Base-by-base conservation (phyloP, 2,329 filamentous ascomycete genomes). In the Leptographium radiaticola region DNA sequence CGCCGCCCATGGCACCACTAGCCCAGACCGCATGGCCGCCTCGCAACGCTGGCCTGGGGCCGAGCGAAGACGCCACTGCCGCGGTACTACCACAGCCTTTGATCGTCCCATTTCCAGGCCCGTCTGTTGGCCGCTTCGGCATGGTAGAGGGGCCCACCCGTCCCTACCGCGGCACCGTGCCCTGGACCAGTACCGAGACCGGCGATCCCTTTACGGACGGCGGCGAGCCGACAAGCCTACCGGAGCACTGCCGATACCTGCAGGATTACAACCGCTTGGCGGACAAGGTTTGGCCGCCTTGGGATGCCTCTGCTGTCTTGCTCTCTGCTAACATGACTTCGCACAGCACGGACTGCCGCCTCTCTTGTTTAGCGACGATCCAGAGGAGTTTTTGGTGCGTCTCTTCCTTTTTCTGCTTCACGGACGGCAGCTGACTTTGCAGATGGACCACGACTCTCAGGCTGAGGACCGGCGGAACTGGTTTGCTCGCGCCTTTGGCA, bases 231-330 rank as follows among this genome's bases (percentile, higher is more conserved):
- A 71, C 75, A 39, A 71, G 13, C 8, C 33, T 52, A 34, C 39
- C 55, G 1, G 52, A 76, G 52, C 70, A 77, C 34, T 63, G 66
- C 1, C 61, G 66, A 3, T 79, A 78, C 62, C 63, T 83, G 7
- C 61, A 73, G 9, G 76, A 82, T 59, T 85, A 83, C 64, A 84
- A 84, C 62, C 68, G 71, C 6, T 63, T 84, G 6, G 81, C 81
- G 3, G 73, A 70, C 54, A 78, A 78, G 72, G 80, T 81, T 11
- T 15, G 48, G 13, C 6, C 16, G 36, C 12, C 11, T 2, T 34
- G 31, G 30, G 9, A 47, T 34, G 15, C 16, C n/a, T 20, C 11
- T 6, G 4, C 16, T 49, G 33, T 10, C 33, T 18, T 25, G 31
- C 16, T 8, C 18, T n/a, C 7, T 16, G 15, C 53, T 58, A 40